Base-by-base conservation (phyloP, 768 basidiomycete genomes). In the Tricholoma sp. region DNA sequence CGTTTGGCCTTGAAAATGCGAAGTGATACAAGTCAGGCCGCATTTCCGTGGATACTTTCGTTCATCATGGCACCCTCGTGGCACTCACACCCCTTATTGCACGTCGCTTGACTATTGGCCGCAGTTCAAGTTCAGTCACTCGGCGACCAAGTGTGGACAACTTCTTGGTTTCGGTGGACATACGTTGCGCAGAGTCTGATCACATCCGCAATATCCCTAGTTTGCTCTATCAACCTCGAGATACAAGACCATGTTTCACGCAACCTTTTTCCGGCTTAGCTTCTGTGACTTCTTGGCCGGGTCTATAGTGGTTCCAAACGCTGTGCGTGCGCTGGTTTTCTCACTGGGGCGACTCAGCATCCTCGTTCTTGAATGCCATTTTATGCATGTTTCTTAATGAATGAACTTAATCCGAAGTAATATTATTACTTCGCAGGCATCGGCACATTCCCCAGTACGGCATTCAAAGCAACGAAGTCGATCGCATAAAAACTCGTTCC, bases 331-430 rank as follows among this genome's bases (percentile, higher is more conserved):
- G 59, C 46, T 59, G 21, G 37, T 55, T 54, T 55, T 52, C 46
- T 46, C 39, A 60, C 34, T 43, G 53, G 52, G 47, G 7, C 14
- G 27, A 50, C 27, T 54, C 53, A 29, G 39, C 39, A 54, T 54
- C 45, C 53, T 54, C 53, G 53, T 43, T 54, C 50, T 41, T 52
- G 59, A 58, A 63, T 64, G 50, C 53, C 58, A 62, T 56, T 60
- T 46, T 22, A 18, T 46, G 59, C 59, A 58, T 63, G 37, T 61
- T 57, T 46, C 29, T 21, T 55, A 59, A 63, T 60, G 60, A 63
- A 65, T 63, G 60, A 63, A 60, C 11, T 37, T 50, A 57, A 59
- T 1, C 58, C 43, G 55, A 56, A 55, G 56, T 52, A 29, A 46
- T 53, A 18, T 43, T 10, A 27, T 49, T 54, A 59, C 54, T 53